Conservation (phyloP, 768 basidiomycete species). For the Agrocybe pediades region DNA sequence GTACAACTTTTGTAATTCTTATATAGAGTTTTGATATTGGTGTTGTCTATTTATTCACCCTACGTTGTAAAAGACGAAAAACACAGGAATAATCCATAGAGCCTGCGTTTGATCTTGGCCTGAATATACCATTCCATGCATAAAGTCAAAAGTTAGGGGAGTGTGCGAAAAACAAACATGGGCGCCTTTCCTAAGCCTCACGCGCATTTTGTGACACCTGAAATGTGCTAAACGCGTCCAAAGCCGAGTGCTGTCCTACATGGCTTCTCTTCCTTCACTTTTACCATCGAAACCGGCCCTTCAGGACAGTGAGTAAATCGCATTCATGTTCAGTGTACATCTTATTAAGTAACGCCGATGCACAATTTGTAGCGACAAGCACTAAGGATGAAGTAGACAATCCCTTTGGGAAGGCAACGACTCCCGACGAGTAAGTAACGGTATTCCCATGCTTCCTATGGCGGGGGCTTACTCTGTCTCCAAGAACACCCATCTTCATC, state of each 20-base stretch:
- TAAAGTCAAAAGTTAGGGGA: too few species aligned
- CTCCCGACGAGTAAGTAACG: conserved; percentile 59
- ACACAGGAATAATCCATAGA: too few species aligned
- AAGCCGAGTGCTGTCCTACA: background rate
- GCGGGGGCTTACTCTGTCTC: background rate
- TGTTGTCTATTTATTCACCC: background rate
- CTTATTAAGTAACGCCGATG: conserved; percentile 4
- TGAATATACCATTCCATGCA: too few species aligned
- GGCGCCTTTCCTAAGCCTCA: background rate
- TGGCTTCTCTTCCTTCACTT: conserved; percentile 45
- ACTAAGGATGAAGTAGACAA: conserved; percentile 54
- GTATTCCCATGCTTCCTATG: background rate
- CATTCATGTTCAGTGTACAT: conserved; percentile 2
- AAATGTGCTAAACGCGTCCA: background rate
- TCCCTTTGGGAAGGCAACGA: conserved; percentile 60
- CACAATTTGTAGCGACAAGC: conserved; percentile 47
- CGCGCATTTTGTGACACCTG: background rate
- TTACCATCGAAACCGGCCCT: conserved; percentile 51
- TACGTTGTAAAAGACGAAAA: background rate
- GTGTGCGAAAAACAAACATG: background rate
- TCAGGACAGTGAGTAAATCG: conserved; percentile 44
- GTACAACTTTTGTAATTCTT: background rate
- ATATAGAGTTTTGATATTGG: background rate
- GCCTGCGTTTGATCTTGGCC: too few species aligned
- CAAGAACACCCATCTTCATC: conserved; percentile 80